Evolutionary conservation across 345 rosid species (phyloP).

Genomic region (Gynandropsis gynandra): DNA sequence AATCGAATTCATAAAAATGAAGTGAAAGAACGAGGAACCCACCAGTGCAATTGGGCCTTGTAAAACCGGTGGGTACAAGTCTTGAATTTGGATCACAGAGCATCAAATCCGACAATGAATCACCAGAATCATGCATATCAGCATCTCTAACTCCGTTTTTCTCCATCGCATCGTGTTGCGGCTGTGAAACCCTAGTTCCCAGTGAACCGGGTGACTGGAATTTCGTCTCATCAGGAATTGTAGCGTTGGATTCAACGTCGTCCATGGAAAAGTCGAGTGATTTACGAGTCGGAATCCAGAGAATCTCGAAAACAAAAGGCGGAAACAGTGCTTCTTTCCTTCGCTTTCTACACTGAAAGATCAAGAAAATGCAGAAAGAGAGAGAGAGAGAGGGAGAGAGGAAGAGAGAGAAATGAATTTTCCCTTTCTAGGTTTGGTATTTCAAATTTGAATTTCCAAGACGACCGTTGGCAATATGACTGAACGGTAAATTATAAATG

Average conservation of each 20-base stretch:
- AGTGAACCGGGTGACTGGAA: constrained; percentile 11
- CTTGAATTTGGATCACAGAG: constrained; percentile 70
- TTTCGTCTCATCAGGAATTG: constrained; percentile 17
- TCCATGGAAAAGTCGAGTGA: constrained; percentile 35
- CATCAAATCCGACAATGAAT: constrained; percentile 49
- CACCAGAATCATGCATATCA: constrained; percentile 29
- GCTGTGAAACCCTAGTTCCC: constrained; percentile 26
- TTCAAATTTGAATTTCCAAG: constrained; percentile 16
- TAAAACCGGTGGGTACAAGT: constrained; percentile 49
- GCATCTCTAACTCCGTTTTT: constrained; percentile 37
- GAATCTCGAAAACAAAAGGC: background rate
- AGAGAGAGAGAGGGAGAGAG: background rate
- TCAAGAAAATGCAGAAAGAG: constrained; percentile 3
- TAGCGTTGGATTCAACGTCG: constrained; percentile 24
- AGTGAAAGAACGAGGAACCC: constrained; percentile 13
- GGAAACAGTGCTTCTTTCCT: background rate
- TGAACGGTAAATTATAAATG: too few species aligned
- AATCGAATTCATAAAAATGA: background rate
- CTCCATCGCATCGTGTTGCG: constrained; percentile 25
- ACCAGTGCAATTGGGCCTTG: constrained; percentile 44
- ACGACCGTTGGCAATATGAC: constrained; percentile 1
- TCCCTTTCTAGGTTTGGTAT: constrained; percentile 10
- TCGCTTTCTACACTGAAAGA: constrained; percentile 1
- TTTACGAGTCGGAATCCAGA: constrained; percentile 4
- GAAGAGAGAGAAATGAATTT: constrained; percentile 8